Evolutionary conservation across 2,329 filamentous ascomycete species (phyloP), one percentile per base, ranked within the genome.

Genomic region (Myriosclerotinia scirpicola): DNA sequence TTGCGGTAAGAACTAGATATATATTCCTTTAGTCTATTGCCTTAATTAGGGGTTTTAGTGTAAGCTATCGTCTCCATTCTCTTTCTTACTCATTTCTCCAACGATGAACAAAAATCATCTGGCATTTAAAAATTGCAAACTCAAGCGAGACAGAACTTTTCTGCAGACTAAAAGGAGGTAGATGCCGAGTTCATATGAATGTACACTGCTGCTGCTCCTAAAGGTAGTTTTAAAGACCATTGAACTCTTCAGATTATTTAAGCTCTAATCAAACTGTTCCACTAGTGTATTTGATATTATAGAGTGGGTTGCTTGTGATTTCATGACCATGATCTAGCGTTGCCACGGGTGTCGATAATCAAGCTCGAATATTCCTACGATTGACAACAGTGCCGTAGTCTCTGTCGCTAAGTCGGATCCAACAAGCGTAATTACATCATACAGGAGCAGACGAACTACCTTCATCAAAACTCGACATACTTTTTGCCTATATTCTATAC

Each of bases 281-380:
- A 22, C 22, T 48, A n/a, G 50, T 34, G 12, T 12, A 50, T 36
- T n/a, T 17, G 15, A 50, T 14, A 50, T 61, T 26, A 22, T 36
- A 61, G 5, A 17, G 50, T n/a, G 58, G 58, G 17, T 50, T 36
- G 20, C 58, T 30, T 50, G 58, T 44, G 4, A 46, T 17, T 38
- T 61, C 58, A 36, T 61, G 42, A 17, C 44, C 44, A 5, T 61
- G 50, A 36, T 61, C 42, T 34, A 61, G 9, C 12, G 44, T 50
- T n/a, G 26, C 58, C 34, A 50, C 34, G 12, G 53, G 53, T 40
- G 53, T 54, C 11, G 20, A 54, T 54, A 34, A 20, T 15, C 38
- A 40, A 54, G 53, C 34, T 54, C 20, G 15, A 54, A 54, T 40
- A 5, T 38, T 17, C 2, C 53, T 9, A 20, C 53, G 14, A 5